Evolutionary conservation across 257 asterid species (phyloP).

Genomic region (Oldenlandia corymbosa): DNA sequence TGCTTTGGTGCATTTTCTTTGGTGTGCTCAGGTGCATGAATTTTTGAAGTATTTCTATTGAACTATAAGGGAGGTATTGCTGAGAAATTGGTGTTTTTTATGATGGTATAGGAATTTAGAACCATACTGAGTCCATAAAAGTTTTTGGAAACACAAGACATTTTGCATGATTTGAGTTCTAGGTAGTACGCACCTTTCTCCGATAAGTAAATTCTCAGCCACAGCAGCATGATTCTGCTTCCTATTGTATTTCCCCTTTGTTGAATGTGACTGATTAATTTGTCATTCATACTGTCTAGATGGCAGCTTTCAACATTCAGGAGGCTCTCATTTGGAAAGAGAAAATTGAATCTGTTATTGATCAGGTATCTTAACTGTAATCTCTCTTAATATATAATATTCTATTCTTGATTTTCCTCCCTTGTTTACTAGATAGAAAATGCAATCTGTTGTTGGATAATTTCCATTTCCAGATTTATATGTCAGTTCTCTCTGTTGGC

Average conservation of each 20-base stretch:
- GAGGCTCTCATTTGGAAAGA: slow-evolving; percentile 87
- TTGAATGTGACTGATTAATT: background rate
- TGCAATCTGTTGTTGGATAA: background rate
- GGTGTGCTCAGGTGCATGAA: too few species aligned
- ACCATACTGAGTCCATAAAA: background rate
- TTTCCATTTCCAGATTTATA: background rate
- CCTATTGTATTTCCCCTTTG: background rate
- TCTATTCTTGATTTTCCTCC: background rate
- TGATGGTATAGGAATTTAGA: background rate
- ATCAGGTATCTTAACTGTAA: slow-evolving; percentile 51
- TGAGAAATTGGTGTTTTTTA: background rate
- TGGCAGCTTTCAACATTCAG: slow-evolving; percentile 97
- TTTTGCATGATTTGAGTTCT: background rate
- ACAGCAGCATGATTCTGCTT: background rate
- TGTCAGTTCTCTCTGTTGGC: background rate
- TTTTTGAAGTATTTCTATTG: too few species aligned
- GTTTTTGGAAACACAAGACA: background rate
- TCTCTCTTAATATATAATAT: background rate
- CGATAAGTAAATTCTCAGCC: background rate
- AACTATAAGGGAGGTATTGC: background rate
- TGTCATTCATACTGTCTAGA: slow-evolving; percentile 38
- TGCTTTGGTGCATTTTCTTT: too few species aligned
- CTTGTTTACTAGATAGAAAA: background rate
- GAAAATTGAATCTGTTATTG: slow-evolving; percentile 75
- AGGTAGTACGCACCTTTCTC: background rate